A percentile compares a stretch with the other conserved stretches of the same genome.
These are phyloP conservation scores for Heritiera fomes DNA, from an alignment of 345 rosid species.

Conservation along the genomic window DNA sequence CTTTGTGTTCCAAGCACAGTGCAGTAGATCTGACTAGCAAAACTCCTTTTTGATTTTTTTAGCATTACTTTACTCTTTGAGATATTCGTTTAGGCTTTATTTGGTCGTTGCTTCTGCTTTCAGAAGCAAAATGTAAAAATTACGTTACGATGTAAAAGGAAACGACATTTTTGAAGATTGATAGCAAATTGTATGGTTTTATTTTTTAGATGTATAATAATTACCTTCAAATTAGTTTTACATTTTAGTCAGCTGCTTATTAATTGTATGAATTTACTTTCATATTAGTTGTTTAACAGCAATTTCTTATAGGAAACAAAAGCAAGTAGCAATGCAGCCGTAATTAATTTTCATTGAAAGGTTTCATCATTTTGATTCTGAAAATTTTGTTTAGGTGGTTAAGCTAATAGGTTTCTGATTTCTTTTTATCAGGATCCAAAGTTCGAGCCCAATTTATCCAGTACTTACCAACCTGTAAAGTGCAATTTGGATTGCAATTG, in stretches of 20 bases:
- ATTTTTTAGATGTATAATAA: background rate
- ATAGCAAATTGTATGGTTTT: background rate
- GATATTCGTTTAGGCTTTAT: background rate
- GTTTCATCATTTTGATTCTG: background rate
- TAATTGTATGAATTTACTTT: background rate
- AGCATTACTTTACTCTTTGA: background rate
- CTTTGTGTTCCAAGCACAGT: background rate
- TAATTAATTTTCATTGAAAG: background rate
- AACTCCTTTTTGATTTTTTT: constrained; percentile 7
- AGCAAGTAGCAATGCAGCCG: background rate
- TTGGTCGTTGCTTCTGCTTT: background rate
- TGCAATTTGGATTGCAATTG: constrained; percentile 81
- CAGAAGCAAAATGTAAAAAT: background rate
- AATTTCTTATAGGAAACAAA: background rate
- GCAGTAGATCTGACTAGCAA: background rate
- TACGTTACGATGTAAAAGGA: background rate
- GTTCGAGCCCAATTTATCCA: constrained; percentile 74
- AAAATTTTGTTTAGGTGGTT: background rate
- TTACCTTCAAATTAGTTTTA: background rate
- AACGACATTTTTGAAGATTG: background rate
- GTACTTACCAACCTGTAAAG: constrained; percentile 68
- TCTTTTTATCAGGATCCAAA: constrained; percentile 66
- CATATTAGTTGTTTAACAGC: background rate
- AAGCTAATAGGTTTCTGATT: constrained; percentile 15
- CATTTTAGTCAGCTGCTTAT: background rate